These are phyloP conservation scores for Hortaea sp. DNA, from an alignment of 2,329 filamentous ascomycete genomes.

Conservation along the genomic window DNA sequence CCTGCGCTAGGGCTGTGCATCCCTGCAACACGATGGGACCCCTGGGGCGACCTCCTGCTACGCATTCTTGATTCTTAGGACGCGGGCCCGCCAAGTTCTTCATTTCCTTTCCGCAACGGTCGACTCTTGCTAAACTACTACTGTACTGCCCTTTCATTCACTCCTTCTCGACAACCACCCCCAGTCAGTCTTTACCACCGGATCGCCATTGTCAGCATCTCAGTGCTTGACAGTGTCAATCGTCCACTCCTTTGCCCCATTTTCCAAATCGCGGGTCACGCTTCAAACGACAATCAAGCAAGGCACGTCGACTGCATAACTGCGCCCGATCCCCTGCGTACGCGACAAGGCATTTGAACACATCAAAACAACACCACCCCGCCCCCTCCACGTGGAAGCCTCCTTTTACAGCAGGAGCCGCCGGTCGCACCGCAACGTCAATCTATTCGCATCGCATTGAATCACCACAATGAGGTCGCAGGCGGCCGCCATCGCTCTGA, in stretches of 20 bases:
- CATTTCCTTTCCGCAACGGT: background rate
- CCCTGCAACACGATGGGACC: background rate
- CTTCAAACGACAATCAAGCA: background rate
- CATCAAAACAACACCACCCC: background rate
- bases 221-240: background rate
- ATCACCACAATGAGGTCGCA: constrained; percentile 16
- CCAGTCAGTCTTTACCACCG: background rate
- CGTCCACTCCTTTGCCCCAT: constrained; percentile 3
- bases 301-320: background rate
- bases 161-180: background rate
- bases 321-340: background rate
- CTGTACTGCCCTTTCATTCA: background rate
- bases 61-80: background rate
- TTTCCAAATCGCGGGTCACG: background rate
- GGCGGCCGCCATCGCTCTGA: constrained; percentile 14
- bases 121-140: background rate
- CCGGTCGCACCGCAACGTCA: background rate
- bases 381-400: constrained; percentile 1
- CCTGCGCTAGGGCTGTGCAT: background rate
- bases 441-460: background rate
- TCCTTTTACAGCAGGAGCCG: background rate
- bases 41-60: background rate
- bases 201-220: background rate
- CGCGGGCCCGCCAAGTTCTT: background rate
- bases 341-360: background rate